A percentile compares a stretch with the other conserved stretches of the same genome.
These are phyloP conservation scores for Fusarium penzigii DNA, from an alignment of 2,329 filamentous ascomycete genomes.

Conservation along the genomic window DNA sequence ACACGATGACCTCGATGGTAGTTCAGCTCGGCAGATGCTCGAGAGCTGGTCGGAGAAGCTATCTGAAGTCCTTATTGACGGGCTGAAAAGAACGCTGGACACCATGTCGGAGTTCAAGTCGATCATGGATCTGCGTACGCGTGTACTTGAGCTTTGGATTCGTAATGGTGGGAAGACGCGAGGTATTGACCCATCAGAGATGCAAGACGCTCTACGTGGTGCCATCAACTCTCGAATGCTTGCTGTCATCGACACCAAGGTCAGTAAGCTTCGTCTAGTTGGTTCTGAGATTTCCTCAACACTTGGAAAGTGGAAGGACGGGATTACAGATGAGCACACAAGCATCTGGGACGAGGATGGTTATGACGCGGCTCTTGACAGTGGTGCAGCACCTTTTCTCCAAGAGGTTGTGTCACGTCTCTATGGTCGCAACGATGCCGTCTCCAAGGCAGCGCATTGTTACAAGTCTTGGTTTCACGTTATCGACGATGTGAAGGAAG, in stretches of 20 bases:
- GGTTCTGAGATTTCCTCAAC: constrained; percentile 64
- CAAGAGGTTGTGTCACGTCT: constrained; percentile 67
- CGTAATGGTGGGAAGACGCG: constrained; percentile 63
- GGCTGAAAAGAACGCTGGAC: constrained; percentile 60
- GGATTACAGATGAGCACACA: constrained; percentile 49
- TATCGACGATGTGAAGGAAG: constrained; percentile 64
- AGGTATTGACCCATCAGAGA: constrained; percentile 66
- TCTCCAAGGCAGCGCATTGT: constrained; percentile 60
- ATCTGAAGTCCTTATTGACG: constrained; percentile 60
- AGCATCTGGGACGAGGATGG: constrained; percentile 69
- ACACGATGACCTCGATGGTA: constrained; percentile 71
- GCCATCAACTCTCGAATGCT: constrained; percentile 70
- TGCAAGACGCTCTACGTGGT: constrained; percentile 68
- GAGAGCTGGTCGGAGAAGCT: constrained; percentile 64
- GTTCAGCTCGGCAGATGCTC: constrained; percentile 61
- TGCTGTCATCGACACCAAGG: constrained; percentile 62
- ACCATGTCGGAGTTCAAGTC: constrained; percentile 65
- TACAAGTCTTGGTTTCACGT: constrained; percentile 76
- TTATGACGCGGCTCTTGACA: constrained; percentile 64
- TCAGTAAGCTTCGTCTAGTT: constrained; percentile 64
- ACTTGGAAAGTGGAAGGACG: constrained; percentile 60
- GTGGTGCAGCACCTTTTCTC: constrained; percentile 69
- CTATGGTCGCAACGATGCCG: constrained; percentile 69
- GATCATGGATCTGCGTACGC: constrained; percentile 69
- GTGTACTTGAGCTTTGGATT: constrained; percentile 75